Base-by-base conservation (phyloP, 345 rosid species). In the Anacardium occidentale region DNA sequence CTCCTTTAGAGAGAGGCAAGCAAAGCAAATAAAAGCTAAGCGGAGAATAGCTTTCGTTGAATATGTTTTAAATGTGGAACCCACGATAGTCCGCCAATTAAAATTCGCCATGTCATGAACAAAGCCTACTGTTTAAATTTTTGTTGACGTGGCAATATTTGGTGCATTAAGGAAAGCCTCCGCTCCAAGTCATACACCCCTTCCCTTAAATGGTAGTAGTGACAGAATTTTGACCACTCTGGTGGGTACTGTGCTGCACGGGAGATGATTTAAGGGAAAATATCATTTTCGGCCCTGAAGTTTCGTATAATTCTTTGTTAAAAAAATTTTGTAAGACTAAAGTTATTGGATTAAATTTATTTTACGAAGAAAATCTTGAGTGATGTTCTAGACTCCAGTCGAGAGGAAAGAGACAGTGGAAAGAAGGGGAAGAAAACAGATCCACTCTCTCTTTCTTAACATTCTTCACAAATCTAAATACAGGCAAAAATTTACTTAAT, bases 371-470 rank as follows among this genome's bases (percentile, higher is more conserved):
- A 29, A 29, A 29, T 29, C n/a, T n/a, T n/a, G n/a, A n/a, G n/a
- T n/a, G n/a, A n/a, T n/a, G n/a, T n/a, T n/a, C n/a, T n/a, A n/a
- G n/a, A n/a, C 32, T 29, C 32, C 32, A 29, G 32, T 12, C 32
- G 59, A 62, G 68, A 64, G 20, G 69, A 52, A 26, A 60, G 65
- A 74, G 47, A 73, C 40, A 68, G 29, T 2, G 22, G 50, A 59
- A 75, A 75, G 69, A 15, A 52, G 63, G 44, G 24, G 32, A 61
- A 32, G n/a, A 61, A 52, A 66, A 60, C 51, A 66, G 76, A 79
- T 77, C 74, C 76, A 70, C 54, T 50, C 24, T 13, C 52, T 68
- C 62, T 55, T 13, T 55, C 50, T 56, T 25, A 68, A 73, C 29
- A 58, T 70, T 73, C 48, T 64, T 61, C n/a, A 34, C 50, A 53